phyloP scores from a whole-genome alignment of 176 grass and related monocot genomes.

The Raddia distichophylla region DNA sequence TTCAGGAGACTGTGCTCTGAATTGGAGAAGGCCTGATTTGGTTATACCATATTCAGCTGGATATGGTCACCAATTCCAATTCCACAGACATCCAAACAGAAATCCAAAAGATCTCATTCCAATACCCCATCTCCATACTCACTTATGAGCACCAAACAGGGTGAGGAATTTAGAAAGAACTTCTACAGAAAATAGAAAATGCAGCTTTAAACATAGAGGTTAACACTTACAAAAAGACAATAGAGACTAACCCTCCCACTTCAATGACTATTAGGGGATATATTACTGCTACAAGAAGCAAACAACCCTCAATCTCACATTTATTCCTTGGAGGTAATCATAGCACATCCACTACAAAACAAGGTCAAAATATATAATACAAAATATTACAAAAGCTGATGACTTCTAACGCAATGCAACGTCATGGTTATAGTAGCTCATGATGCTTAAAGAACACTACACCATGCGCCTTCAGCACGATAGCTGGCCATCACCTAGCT shows the following conservation, averaged over 20 bases:
- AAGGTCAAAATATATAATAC: conserved; percentile 36
- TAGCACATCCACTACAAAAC: conserved; percentile 38
- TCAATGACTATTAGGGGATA: background rate
- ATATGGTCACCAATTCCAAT: no score
- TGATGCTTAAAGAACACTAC: conserved; percentile 41
- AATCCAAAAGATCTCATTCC: no score
- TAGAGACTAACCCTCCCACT: background rate
- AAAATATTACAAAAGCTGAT: conserved; percentile 38
- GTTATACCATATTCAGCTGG: no score
- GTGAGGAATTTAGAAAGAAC: background rate
- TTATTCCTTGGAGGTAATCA: conserved; percentile 33
- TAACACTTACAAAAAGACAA: background rate
- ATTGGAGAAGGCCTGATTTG: no score
- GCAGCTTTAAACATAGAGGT: background rate
- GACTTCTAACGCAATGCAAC: conserved; percentile 54
- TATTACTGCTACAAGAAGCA: conserved; percentile 16
- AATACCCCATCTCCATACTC: no score
- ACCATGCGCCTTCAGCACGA: conserved; percentile 29
- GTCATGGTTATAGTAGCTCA: conserved; percentile 35
- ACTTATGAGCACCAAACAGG: no score
- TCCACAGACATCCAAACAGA: no score
- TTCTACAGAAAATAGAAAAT: background rate
- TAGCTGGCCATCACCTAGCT: conserved; percentile 34
- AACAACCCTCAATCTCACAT: conserved; percentile 19
- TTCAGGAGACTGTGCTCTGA: no score